phyloP scores from a whole-genome alignment of 2,329 filamentous ascomycete species.

The Hortaea werneckii region DNA sequence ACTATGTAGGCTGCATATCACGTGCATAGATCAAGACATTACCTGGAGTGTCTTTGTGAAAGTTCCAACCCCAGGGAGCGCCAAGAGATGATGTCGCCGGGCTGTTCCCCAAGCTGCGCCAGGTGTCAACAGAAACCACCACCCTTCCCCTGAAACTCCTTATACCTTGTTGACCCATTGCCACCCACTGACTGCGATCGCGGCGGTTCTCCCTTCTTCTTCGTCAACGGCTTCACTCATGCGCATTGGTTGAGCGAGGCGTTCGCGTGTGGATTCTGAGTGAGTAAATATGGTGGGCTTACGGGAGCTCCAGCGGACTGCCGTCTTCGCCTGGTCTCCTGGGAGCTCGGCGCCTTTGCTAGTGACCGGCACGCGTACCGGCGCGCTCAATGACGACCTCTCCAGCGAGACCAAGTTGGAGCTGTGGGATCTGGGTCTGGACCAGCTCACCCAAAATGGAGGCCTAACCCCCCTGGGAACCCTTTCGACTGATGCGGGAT shows the following conservation, averaged over 20 bases:
- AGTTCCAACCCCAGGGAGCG: too few species aligned
- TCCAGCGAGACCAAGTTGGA: conserved; percentile 95
- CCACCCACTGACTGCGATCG: too few species aligned
- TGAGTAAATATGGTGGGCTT: conserved; percentile 70
- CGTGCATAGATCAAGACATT: background rate
- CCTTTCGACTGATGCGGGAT: conserved; percentile 83
- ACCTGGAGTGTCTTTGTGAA: too few species aligned
- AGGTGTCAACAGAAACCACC: too few species aligned
- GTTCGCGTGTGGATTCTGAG: background rate
- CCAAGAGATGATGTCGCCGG: too few species aligned
- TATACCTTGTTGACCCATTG: too few species aligned
- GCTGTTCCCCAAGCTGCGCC: too few species aligned
- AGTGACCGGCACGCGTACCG: conserved; percentile 87
- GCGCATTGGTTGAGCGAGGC: background rate
- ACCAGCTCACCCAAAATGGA: conserved; percentile 61
- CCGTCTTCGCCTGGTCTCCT: conserved; percentile 94
- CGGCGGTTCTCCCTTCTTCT: too few species aligned
- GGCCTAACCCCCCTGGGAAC: conserved; percentile 80
- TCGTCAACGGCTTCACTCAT: background rate
- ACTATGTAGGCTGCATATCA: background rate
- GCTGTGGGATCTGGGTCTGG: conserved; percentile 85
- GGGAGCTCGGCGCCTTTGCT: conserved; percentile 68
- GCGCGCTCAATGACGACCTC: conserved; percentile 93
- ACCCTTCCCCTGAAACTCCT: too few species aligned
- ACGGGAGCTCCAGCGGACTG: conserved; percentile 91